Base-by-base conservation (phyloP, 1,284 basidiomycete genomes). In the Apiotrichum porosum region DNA sequence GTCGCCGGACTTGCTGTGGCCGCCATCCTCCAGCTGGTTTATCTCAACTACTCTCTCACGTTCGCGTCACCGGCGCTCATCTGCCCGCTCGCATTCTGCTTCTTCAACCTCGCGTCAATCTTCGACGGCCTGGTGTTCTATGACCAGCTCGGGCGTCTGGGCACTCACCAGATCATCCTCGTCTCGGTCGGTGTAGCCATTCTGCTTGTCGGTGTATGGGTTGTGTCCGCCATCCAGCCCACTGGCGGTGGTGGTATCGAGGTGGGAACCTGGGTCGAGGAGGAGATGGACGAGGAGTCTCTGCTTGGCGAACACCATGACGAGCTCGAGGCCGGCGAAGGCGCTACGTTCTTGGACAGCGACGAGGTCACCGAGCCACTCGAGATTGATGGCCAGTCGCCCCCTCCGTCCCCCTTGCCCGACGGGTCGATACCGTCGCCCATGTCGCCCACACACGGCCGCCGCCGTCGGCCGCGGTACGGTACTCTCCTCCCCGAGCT, bases 61-160 rank as follows among this genome's bases (percentile, higher is more conserved):
- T 78, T 93, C 34, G 87, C 86, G 9, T 82, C 86, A 59, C 93
- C 93, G 0, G 92, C 89, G 0, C 75, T 95, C 41, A 86, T 97
- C 36, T 95, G 91, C 71, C 93, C 93, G 22, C 80, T 92, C 60
- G 91, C 92, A 2, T 97, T 97, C 72, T 95, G 91, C 72, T 91
- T 92, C 70, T 97, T 95, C 76, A 97, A 95, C 64, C 73, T 93
- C 9, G 89, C 89, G 6, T 91, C 88, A 13, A 93, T 94, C 65
- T 79, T 91, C 45, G 72, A 69, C 45, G 86, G 87, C 2, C 80
- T 95, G 32, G 82, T 95, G 41, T 97, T 94, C 71, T 97, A 90
- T 69, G 79, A 94, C 70, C 90, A 97, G 67, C 81, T 93, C 61
- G 80, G 82, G 14, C 76, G 84, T 18, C 82, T 97, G 35, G 76